Conservation (phyloP, 768 basidiomycete species). For the Mycena belliarum region DNA sequence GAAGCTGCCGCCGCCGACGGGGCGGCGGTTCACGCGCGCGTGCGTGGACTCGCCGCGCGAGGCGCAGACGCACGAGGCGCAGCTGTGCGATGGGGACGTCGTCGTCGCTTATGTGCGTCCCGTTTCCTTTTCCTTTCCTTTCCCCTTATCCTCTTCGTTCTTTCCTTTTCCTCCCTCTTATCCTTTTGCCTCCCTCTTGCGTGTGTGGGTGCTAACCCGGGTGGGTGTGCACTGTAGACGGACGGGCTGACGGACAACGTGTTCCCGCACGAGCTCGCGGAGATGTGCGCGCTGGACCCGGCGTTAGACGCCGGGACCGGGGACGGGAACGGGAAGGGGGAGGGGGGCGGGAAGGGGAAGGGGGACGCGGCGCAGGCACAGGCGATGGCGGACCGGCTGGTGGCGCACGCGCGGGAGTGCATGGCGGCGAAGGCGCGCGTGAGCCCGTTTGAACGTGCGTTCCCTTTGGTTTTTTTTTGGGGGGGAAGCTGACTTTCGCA, state of each 20-base stretch:
- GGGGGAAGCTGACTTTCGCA: neutral
- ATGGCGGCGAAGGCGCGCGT: constrained; percentile 49
- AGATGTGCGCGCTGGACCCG: constrained; percentile 34
- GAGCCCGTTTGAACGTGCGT: constrained; percentile 53
- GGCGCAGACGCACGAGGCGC: constrained; percentile 16
- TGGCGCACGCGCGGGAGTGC: constrained; percentile 49
- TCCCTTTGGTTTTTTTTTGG: neutral
- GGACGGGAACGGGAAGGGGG: too few species aligned
- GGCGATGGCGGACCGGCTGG: constrained; percentile 52
- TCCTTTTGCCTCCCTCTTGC: too few species aligned
- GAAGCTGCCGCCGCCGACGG: constrained; percentile 25
- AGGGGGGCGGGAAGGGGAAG: too few species aligned
- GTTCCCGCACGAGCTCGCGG: constrained; percentile 18
- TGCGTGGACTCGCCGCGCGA: constrained; percentile 23
- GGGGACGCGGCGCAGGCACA: too few species aligned
- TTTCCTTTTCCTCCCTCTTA: too few species aligned
- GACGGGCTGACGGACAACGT: constrained; percentile 23
- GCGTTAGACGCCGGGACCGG: constrained; percentile 21
- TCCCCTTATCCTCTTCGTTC: too few species aligned
- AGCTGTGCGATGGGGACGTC: constrained; percentile 18
- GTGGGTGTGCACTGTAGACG: constrained; percentile 6
- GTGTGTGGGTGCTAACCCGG: too few species aligned
- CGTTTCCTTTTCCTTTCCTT: neutral
- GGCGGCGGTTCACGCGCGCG: constrained; percentile 17
- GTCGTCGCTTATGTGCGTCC: constrained; percentile 19